Base-by-base conservation (phyloP, 1,284 basidiomycete genomes). In the Schizopora paradoxa region DNA sequence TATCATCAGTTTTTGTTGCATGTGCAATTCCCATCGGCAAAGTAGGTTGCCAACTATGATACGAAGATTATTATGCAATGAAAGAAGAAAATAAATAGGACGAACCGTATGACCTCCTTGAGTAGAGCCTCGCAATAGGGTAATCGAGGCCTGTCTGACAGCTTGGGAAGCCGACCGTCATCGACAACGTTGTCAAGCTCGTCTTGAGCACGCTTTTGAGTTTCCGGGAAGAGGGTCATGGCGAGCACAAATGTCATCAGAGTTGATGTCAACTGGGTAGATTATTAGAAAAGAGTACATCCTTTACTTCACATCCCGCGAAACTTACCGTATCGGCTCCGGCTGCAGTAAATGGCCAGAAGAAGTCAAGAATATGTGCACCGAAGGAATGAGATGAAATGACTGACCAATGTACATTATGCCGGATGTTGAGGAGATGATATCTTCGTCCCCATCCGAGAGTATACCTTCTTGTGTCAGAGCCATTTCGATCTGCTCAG, bases 251-350 rank as follows among this genome's bases (percentile, higher is more conserved):
- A 31, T 8, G 28, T 31, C 28, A 8, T 31, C 28, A 31, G 14
- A 31, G 28, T 31, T 14, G 28, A 31, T n/a, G n/a, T n/a, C n/a
- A n/a, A n/a, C n/a, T n/a, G 56, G 59, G 58, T 61, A 29, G 23
- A 44, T 18, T 2, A 10, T 10, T 29, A n/a, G n/a, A 18, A 39
- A 11, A 13, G 6, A 10, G 18, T 28, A 18, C 8, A 22, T 40
- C 14, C 11, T 41, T 13, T 41, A 11, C 19, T 18, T 18, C 5
- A 16, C 4, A 21, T 21, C 14, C 23, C 16, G 11, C 29, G 14
- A 21, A n/a, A n/a, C n/a, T n/a, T 22, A 55, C 54, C 1, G 52
- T 55, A 42, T 54, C 54, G 4, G 46, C 49, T 10, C 54, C 52
- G 11, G 45, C 54, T 53, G 23, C 7, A 42, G n/a, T n/a, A n/a